phyloP scores from a whole-genome alignment of 2,329 filamentous ascomycete species.

The Phoma sp. region DNA sequence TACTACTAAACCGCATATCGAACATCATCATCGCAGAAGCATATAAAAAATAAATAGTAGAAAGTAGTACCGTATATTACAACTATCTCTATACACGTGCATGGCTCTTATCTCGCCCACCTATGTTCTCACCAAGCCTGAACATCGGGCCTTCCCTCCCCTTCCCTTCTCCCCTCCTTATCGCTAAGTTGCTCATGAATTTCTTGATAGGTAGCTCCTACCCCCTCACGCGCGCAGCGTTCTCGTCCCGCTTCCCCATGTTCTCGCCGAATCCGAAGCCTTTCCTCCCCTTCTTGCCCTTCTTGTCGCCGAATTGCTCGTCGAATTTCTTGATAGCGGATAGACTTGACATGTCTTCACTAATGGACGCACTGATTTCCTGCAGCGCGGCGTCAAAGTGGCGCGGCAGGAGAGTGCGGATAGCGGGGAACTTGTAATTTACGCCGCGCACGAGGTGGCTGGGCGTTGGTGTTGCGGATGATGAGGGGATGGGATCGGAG shows the following conservation, averaged over 20 bases:
- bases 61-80: too few species aligned
- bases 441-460: slow-evolving; percentile 39
- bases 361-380: slow-evolving; percentile 91
- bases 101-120: too few species aligned
- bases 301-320: slow-evolving; percentile 88
- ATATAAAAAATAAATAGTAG: too few species aligned
- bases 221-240: slow-evolving; percentile 39
- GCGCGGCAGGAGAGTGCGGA: slow-evolving; percentile 66
- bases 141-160: too few species aligned
- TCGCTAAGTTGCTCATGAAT: too few species aligned
- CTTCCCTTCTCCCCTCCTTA: too few species aligned
- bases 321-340: slow-evolving; percentile 93
- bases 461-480: slow-evolving; percentile 21
- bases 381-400: slow-evolving; percentile 88
- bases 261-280: slow-evolving; percentile 58
- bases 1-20: too few species aligned
- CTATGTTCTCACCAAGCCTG: too few species aligned
- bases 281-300: slow-evolving; percentile 67
- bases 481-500: not conserved
- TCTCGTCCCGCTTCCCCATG: slow-evolving; percentile 36
- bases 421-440: slow-evolving; percentile 69
- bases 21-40: too few species aligned
- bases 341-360: slow-evolving; percentile 88
- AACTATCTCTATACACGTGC: too few species aligned
- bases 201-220: not conserved